Evolutionary conservation across 2,329 filamentous ascomycete genomes (phyloP), one percentile per base, ranked within the genome.

Genomic region (Pezicula radicicola): DNA sequence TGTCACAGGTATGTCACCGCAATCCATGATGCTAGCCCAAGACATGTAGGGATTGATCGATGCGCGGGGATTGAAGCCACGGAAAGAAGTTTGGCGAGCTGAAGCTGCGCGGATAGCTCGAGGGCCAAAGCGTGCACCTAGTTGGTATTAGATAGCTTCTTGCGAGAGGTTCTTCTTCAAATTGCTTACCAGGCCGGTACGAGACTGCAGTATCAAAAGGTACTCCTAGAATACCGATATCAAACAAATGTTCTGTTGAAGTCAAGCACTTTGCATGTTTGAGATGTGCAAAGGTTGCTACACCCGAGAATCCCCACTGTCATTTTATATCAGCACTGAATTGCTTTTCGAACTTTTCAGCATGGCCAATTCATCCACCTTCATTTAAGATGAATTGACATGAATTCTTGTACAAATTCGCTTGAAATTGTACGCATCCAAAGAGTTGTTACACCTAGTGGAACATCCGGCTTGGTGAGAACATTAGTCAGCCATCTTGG

Each of bases 1-100:
- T 0, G 87, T 89, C 59, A 95, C 78, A 27, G 92, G 91, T 51
- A 96, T 91, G 67, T 96, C 92, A 44, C 92, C 92, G 68, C 92
- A 97, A 74, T 97, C 92, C 47, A 93, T 75, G 53, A 96, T 83
- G 37, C 75, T 83, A 1, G 89, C 88, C 87, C 88, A 93, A 50
- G 80, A 87, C 39, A 76, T 75, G 72, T 94, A 96, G 0, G 92
- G 91, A 69, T 96, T 97, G 59, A 96, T 79, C 37, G 79, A 80
- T 2, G 90, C 91, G 19, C 91, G 84, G 2, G 88, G 82, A 70
- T 96, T 96, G 79, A 88, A 91, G 65, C 87, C 88, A 40, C 90
- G 83, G 68, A 88, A 89, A 3, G 84, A 80, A 13, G 87, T 90
- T 71, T 96, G 91, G 18, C 91, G 84, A 7, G 86, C 79, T 30